Evolutionary conservation across 352 stramenopile species (phyloP), one percentile per base, ranked within the genome.

Genomic region (Globisporangium parvum): DNA sequence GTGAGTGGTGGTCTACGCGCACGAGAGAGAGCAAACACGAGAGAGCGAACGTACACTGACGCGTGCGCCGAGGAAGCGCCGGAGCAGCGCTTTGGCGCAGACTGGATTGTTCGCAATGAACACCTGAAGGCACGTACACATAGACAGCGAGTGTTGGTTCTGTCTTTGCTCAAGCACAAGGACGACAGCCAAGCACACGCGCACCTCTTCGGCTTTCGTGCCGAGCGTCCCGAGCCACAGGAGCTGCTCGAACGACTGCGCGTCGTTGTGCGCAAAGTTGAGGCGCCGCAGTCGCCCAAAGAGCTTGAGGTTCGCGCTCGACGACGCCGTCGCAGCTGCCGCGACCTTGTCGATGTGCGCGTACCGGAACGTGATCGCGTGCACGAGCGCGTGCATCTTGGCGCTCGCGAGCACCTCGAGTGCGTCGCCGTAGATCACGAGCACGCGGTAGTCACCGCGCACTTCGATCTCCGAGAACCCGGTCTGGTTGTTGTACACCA

Each of bases 401-500:
- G 66, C 55, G 48, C 68, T 73, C 44, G 87, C 79, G 9, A 92
- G 74, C 8, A 63, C 74, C 3, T 87, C 77, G 1, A 92, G 60
- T 9, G 74, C 82, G 31, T 86, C 73, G 18, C 82, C 82, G 46
- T 89, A 88, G 24, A 92, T 72, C 24, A 72, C 67, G 3, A 92
- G 59, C 20, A 88, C 74, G 15, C 79, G 75, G 21, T 75, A 80
- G n/a, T 91, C 78, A 6, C 75, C 73, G 28, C 80, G 72, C 1
- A 92, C 72, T 47, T 92, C 80, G 47, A 92, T 69, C 47, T 91
- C 78, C 3, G 80, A 88, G 48, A 85, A 89, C 0, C 82, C 77
- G 2, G 69, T 61, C 42, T 76, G 74, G 60, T 81, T 86, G 41
- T 63, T 80, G 66, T 78, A 51, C 9, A 80, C 53, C 0, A 55